A percentile compares a stretch with the other conserved stretches of the same genome.
phyloP scores from a whole-genome alignment of 768 basidiomycete genomes.

The Rhizopogon vinicolor region DNA sequence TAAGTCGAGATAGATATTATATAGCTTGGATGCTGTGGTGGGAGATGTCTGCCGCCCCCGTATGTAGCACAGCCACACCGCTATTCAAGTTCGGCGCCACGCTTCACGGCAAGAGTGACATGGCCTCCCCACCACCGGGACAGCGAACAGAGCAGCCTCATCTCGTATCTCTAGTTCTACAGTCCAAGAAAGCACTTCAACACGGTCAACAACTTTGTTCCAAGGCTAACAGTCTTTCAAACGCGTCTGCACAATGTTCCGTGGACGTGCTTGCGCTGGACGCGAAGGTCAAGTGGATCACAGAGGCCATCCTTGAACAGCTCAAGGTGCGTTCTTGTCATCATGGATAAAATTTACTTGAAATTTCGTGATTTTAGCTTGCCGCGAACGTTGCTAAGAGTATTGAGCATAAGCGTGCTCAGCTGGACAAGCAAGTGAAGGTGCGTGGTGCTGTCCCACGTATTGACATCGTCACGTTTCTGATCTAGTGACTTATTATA shows the following conservation, averaged over 20 bases:
- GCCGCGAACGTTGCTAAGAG: constrained; percentile 70
- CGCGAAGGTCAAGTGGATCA: constrained; percentile 77
- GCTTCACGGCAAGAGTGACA: constrained; percentile 1
- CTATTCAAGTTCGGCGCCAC: neutral
- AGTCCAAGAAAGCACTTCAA: constrained; percentile 80
- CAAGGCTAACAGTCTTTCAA: constrained; percentile 58
- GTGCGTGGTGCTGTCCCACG: constrained; percentile 31
- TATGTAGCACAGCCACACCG: constrained; percentile 3
- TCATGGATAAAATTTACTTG: neutral
- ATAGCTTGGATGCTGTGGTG: too few relatives aligned
- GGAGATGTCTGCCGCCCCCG: neutral
- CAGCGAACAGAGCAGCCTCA: constrained; percentile 44
- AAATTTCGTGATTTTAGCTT: constrained; percentile 40
- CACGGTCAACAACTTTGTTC: constrained; percentile 74
- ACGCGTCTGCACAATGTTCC: constrained; percentile 58
- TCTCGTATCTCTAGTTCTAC: constrained; percentile 70
- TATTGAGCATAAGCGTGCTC: constrained; percentile 66
- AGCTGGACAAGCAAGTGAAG: constrained; percentile 56
- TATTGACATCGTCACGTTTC: neutral
- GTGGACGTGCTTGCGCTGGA: constrained; percentile 74
- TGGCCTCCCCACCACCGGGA: constrained; percentile 16
- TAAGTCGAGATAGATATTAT: neutral
- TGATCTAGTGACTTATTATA: constrained; percentile 19
- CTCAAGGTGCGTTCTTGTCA: constrained; percentile 49
- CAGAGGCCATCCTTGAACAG: constrained; percentile 70